phyloP scores from a whole-genome alignment of 192 early-diverging fungal genomes.

The Umbelopsis sp. region DNA sequence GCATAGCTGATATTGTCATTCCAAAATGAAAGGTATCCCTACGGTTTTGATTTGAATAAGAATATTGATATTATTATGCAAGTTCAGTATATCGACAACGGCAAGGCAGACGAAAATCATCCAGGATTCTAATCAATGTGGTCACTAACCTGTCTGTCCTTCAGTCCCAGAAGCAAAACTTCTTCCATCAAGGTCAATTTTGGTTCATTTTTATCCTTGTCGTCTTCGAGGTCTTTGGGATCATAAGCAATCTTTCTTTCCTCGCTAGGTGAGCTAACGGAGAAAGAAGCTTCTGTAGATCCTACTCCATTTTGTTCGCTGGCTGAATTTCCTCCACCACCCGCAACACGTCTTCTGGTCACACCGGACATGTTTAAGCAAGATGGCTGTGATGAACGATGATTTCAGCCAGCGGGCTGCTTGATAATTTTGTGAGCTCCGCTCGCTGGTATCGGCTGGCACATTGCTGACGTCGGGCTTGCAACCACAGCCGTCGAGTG shows the following conservation, averaged over 20 bases:
- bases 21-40: constrained; percentile 98
- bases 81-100: neutral
- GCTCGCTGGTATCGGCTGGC: neutral
- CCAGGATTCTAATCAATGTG: neutral
- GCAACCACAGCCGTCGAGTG: neutral
- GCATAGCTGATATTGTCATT: constrained; percentile 99
- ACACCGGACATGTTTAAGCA: constrained; percentile 19
- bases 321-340: neutral
- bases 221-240: constrained; percentile 60
- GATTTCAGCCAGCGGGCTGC: neutral
- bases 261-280: constrained; percentile 5
- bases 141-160: constrained; percentile 80
- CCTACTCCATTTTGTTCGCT: constrained; percentile 3
- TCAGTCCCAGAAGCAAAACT: constrained; percentile 89
- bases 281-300: constrained; percentile 7
- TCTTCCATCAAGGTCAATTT: constrained; percentile 96
- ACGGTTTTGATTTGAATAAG: neutral
- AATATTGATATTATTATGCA: constrained; percentile 6
- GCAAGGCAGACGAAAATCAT: neutral
- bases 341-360: constrained; percentile 22
- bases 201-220: constrained; percentile 59
- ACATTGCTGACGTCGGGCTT: constrained; percentile 15
- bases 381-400: constrained; percentile 19
- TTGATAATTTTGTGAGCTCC: constrained; percentile 10
- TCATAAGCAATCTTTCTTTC: constrained; percentile 53